A percentile compares a stretch with the other conserved stretches of the same genome.
Conservation (phyloP, 2,329 filamentous ascomycete species). For the Cercospora zeae-maydis region DNA sequence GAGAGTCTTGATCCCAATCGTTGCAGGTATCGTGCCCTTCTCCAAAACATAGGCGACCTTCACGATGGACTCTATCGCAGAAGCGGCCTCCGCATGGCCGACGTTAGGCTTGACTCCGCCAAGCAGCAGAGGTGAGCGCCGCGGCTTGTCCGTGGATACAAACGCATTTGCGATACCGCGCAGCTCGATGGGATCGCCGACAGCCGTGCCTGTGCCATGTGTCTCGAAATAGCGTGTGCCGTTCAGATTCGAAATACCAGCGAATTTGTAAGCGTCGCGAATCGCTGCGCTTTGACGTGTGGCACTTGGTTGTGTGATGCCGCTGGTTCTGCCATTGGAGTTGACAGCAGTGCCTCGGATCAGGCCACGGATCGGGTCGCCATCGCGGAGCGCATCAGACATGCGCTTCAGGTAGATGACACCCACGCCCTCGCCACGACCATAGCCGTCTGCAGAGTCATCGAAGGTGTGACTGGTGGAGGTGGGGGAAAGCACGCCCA, state of each 20-base stretch:
- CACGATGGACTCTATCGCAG: slow-evolving; percentile 11
- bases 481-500: slow-evolving; percentile 41
- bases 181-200: slow-evolving; percentile 26
- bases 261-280: slow-evolving; percentile 35
- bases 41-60: slow-evolving; percentile 26
- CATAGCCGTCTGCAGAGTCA: slow-evolving; percentile 48
- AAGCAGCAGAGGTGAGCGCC: slow-evolving; percentile 18
- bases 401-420: slow-evolving; percentile 52
- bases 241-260: slow-evolving; percentile 22
- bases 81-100: slow-evolving; percentile 16
- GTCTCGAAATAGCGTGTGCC: slow-evolving; percentile 25
- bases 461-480: slow-evolving; percentile 31
- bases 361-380: slow-evolving; percentile 16
- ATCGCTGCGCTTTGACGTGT: slow-evolving; percentile 39
- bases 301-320: slow-evolving; percentile 40
- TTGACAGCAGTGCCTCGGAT: slow-evolving; percentile 13
- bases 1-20: slow-evolving; percentile 20
- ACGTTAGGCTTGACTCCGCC: slow-evolving; percentile 27
- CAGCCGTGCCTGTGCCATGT: slow-evolving; percentile 30
- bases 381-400: slow-evolving; percentile 38
- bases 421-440: slow-evolving; percentile 52
- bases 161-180: slow-evolving; percentile 17
- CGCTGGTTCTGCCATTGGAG: slow-evolving; percentile 32
- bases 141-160: background rate
- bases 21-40: slow-evolving; percentile 28